Evolutionary conservation across 2,329 filamentous ascomycete species (phyloP).

Genomic region (Exophiala xenobiotica): DNA sequence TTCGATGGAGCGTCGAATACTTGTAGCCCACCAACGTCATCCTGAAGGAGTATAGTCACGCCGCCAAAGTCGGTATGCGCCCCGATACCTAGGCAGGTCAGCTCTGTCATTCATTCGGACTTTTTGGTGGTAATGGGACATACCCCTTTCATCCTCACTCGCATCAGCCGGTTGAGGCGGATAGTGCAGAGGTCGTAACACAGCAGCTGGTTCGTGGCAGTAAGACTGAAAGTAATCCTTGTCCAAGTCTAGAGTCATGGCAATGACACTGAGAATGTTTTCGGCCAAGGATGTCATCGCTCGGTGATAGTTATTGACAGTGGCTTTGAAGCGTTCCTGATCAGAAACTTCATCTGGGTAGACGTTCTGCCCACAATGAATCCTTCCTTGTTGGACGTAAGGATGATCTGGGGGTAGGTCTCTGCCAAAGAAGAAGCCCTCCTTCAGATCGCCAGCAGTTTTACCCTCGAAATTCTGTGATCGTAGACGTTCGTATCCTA

Average conservation of each 20-base stretch:
- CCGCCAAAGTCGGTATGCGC: constrained; percentile 37
- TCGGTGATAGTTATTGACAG: constrained; percentile 21
- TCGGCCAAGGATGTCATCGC: constrained; percentile 24
- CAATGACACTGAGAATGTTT: constrained; percentile 25
- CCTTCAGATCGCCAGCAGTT: constrained; percentile 32
- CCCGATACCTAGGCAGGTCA: constrained; percentile 26
- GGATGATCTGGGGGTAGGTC: constrained; percentile 26
- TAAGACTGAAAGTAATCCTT: constrained; percentile 28
- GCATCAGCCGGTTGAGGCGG: constrained; percentile 31
- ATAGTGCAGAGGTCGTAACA: constrained; percentile 32
- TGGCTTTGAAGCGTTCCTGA: constrained; percentile 12
- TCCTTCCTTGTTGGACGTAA: constrained; percentile 22
- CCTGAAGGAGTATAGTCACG: constrained; percentile 35
- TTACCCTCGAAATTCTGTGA: constrained; percentile 33
- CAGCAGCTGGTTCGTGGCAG: constrained; percentile 29
- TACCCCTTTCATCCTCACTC: constrained; percentile 28
- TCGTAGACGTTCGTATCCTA: constrained; percentile 33
- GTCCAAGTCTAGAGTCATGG: constrained; percentile 24
- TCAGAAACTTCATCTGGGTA: constrained; percentile 7
- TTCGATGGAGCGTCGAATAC: constrained; percentile 29
- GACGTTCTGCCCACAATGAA: constrained; percentile 31
- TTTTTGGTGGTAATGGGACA: not conserved
- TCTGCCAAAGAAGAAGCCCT: constrained; percentile 32
- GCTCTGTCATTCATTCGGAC: constrained; percentile 18
- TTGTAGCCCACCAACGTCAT: constrained; percentile 32